These are phyloP conservation scores for Globomyces pollinis-pini DNA, from an alignment of 192 early-diverging fungal species.

Conservation along the genomic window DNA sequence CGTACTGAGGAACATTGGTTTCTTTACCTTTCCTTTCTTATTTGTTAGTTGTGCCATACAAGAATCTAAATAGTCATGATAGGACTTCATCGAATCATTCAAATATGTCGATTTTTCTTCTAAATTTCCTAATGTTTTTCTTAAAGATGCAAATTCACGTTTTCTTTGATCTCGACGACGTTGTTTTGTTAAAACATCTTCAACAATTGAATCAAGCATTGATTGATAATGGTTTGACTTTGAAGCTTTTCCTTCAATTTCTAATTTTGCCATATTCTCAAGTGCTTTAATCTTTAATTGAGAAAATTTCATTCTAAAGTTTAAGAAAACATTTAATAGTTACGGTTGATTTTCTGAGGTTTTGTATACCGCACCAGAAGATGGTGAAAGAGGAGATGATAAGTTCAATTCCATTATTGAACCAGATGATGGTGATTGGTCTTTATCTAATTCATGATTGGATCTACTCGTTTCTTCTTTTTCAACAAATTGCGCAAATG, in stretches of 20 bases:
- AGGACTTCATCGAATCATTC: constrained; percentile 80
- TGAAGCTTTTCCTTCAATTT: constrained; percentile 61
- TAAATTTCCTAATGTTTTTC: constrained; percentile 73
- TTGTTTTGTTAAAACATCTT: constrained; percentile 89
- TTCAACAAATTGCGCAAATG: constrained; percentile 19
- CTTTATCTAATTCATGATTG: neutral
- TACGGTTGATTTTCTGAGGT: neutral
- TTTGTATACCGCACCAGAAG: neutral
- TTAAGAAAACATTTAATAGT: neutral
- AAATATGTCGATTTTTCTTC: constrained; percentile 78
- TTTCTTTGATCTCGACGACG: constrained; percentile 68
- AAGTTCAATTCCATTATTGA: neutral
- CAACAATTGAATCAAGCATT: constrained; percentile 85
- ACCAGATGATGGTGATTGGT: neutral
- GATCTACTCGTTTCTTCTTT: constrained; percentile 18
- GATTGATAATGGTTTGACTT: constrained; percentile 80
- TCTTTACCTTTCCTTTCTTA: constrained; percentile 45
- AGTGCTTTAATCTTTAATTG: constrained; percentile 75
- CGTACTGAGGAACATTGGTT: constrained; percentile 77
- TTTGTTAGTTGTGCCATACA: constrained; percentile 83
- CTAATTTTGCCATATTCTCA: constrained; percentile 74
- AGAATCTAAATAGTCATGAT: constrained; percentile 81
- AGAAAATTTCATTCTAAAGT: constrained; percentile 49
- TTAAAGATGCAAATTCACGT: constrained; percentile 64
- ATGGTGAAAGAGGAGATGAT: neutral